A percentile compares a stretch with the other conserved stretches of the same genome.
phyloP scores from a whole-genome alignment of 768 basidiomycete species.

The Fomitopsis pulvina region DNA sequence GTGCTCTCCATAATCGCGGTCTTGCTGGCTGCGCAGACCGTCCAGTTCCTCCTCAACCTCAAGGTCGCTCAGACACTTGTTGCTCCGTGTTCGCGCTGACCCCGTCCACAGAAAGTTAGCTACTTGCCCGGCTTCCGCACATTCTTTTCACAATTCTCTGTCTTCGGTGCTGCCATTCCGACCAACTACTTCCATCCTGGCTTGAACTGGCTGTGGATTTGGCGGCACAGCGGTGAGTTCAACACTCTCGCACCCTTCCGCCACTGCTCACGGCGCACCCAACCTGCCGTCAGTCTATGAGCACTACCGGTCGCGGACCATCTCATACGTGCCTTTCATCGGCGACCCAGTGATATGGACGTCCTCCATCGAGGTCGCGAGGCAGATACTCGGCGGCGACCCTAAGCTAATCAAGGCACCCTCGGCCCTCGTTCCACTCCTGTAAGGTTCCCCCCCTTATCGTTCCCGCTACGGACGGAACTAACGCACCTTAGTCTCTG shows the following conservation, averaged over 20 bases:
- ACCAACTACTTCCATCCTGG: slow-evolving; percentile 2
- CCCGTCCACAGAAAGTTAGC: not conserved
- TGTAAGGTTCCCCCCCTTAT: not conserved
- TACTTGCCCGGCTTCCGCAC: slow-evolving; percentile 1
- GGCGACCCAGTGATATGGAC: slow-evolving; percentile 3
- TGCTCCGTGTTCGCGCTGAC: not conserved
- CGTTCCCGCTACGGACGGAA: not conserved
- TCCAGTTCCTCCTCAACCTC: not conserved
- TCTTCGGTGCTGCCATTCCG: slow-evolving; percentile 1
- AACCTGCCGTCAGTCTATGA: not conserved
- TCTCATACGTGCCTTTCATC: slow-evolving; percentile 3
- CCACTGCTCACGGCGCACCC: not conserved
- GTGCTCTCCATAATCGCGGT: not conserved
- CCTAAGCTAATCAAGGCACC: not conserved
- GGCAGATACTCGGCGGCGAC: not conserved
- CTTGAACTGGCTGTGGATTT: slow-evolving; percentile 2
- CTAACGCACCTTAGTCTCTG: not conserved
- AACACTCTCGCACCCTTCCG: not conserved
- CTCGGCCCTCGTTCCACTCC: not conserved
- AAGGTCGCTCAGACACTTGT: not conserved
- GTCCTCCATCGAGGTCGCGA: slow-evolving; percentile 1
- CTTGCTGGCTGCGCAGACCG: not conserved
- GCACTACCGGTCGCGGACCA: not conserved
- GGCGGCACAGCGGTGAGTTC: not conserved
- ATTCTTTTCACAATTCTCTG: not conserved